Conservation (phyloP, 2,329 filamentous ascomycete species). For the Pseudocercospora fijiensis region DNA sequence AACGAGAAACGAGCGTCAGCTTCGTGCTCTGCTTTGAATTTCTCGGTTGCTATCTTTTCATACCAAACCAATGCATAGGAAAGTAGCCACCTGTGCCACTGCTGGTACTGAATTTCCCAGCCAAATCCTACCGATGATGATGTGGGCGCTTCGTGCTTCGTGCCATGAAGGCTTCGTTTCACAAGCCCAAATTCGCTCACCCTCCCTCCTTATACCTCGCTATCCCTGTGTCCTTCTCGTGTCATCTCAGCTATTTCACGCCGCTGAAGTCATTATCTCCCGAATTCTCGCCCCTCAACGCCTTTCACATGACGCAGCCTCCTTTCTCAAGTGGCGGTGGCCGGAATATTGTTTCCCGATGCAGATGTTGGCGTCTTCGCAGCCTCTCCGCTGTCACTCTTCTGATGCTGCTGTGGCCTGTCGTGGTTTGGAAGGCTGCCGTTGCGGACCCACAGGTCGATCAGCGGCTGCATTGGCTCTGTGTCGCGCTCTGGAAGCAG, state of each 20-base stretch:
- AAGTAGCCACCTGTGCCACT: conserved; percentile 6
- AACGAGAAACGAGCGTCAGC: background rate
- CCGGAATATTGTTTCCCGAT: conserved; percentile 7
- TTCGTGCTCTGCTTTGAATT: background rate
- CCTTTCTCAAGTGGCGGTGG: conserved; percentile 10
- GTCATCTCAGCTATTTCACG: background rate
- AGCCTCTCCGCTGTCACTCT: conserved; percentile 10
- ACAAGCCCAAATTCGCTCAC: background rate
- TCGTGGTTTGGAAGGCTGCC: conserved; percentile 68
- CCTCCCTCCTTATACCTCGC: background rate
- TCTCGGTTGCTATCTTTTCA: background rate
- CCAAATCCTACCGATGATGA: conserved; percentile 1
- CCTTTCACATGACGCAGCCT: background rate
- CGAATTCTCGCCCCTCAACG: background rate
- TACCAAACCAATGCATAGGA: conserved; percentile 1
- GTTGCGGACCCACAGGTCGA: conserved; percentile 87
- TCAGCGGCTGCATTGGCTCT: conserved; percentile 92
- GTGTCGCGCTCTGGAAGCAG: conserved; percentile 84
- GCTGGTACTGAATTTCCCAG: conserved; percentile 2
- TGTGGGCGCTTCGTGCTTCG: background rate
- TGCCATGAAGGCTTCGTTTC: background rate
- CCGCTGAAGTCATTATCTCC: background rate
- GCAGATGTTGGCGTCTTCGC: conserved; percentile 13
- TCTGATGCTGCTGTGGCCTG: conserved; percentile 8
- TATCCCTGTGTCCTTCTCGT: background rate